phyloP scores from a whole-genome alignment of 441 rosid genomes.

The Syzygium malaccense region DNA sequence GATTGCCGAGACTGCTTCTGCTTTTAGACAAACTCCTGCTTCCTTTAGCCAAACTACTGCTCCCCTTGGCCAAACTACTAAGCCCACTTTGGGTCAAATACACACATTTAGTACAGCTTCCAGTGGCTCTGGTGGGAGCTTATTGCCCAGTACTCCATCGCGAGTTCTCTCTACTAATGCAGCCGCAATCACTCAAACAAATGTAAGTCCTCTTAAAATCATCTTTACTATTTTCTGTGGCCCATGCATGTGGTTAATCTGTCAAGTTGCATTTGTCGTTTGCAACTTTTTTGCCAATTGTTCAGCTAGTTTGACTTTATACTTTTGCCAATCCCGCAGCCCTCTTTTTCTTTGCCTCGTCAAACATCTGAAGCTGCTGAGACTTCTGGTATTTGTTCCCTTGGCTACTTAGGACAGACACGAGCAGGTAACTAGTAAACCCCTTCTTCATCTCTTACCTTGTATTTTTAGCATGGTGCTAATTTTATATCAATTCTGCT shows the following conservation, averaged over 20 bases:
- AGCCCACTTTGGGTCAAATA: slow-evolving; percentile 30
- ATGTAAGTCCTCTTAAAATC: slow-evolving; percentile 31
- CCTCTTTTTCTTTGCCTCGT: slow-evolving; percentile 33
- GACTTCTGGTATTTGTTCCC: slow-evolving; percentile 33
- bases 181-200: slow-evolving; percentile 34
- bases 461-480: neutral
- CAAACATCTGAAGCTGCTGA: slow-evolving; percentile 65
- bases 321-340: slow-evolving; percentile 25
- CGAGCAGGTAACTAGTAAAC: slow-evolving; percentile 37
- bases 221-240: neutral
- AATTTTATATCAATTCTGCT: slow-evolving; percentile 1
- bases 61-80: slow-evolving; percentile 4
- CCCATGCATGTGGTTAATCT: neutral
- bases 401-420: slow-evolving; percentile 45
- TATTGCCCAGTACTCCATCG: slow-evolving; percentile 48
- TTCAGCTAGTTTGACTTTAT: neutral
- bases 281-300: neutral
- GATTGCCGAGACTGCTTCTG: slow-evolving; percentile 37
- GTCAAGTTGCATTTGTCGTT: neutral
- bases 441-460: neutral
- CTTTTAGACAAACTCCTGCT: slow-evolving; percentile 37
- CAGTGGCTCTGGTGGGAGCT: slow-evolving; percentile 28
- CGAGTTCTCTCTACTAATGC: slow-evolving; percentile 34
- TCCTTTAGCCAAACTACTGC: slow-evolving; percentile 35
- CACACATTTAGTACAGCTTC: slow-evolving; percentile 50